Conservation (phyloP, 75 land plant genomes). For the Pseudotsuga menziesii region DNA sequence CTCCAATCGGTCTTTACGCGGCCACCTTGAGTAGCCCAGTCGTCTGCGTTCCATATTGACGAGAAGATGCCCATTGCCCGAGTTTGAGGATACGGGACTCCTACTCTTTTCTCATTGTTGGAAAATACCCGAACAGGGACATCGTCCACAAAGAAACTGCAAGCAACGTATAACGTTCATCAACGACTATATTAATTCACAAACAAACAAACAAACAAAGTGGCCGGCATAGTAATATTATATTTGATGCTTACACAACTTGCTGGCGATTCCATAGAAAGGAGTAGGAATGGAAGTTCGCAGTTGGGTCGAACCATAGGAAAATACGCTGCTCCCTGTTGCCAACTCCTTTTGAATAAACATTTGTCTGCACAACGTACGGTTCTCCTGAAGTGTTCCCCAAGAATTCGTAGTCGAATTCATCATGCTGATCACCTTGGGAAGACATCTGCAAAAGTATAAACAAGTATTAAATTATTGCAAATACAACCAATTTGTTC, state of each 20-base stretch:
- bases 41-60: constrained; percentile 62
- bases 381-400: constrained; percentile 45
- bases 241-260: constrained; percentile 16
- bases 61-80: constrained; percentile 46
- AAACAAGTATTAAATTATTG: background rate
- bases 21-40: constrained; percentile 70
- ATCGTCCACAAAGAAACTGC: constrained; percentile 47
- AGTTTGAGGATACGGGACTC: constrained; percentile 27
- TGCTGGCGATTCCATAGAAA: constrained; percentile 33
- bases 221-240: too few relatives aligned
- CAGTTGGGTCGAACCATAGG: constrained; percentile 41
- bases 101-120: constrained; percentile 20
- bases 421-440: constrained; percentile 28
- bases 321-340: constrained; percentile 36
- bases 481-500: too few relatives aligned
- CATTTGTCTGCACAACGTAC: constrained; percentile 40
- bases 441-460: constrained; percentile 34
- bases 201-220: background rate
- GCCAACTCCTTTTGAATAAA: constrained; percentile 35
- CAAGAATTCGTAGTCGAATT: constrained; percentile 41
- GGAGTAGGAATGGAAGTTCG: constrained; percentile 35
- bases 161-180: too few relatives aligned
- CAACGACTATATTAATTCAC: background rate
- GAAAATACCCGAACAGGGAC: constrained; percentile 40
- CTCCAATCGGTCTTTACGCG: constrained; percentile 55